Conservation (phyloP, 257 asterid genomes). For the Mitragyna speciosa region DNA sequence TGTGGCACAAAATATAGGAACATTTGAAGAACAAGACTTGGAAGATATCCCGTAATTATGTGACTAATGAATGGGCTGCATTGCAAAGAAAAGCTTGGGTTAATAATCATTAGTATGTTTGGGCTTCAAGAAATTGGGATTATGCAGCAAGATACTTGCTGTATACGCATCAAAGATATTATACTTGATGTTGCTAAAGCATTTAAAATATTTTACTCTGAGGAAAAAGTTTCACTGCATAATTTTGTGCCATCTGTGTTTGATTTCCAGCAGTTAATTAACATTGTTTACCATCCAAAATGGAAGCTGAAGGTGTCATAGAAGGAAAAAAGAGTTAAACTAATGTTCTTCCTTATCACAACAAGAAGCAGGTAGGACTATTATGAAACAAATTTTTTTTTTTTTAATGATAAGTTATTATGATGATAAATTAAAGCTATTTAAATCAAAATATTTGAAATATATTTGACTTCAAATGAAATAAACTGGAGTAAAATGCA, state of each 20-base stretch:
- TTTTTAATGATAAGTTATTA: no score
- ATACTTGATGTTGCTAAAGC: background rate
- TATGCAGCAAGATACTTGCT: background rate
- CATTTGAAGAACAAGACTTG: slow-evolving; percentile 81
- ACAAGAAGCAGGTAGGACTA: background rate
- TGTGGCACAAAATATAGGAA: slow-evolving; percentile 73
- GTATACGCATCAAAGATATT: background rate
- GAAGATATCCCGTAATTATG: slow-evolving; percentile 93
- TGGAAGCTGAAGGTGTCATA: slow-evolving; percentile 4
- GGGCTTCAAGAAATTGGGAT: background rate
- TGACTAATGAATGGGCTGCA: slow-evolving; percentile 74
- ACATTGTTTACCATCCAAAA: background rate
- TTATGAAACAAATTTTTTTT: background rate
- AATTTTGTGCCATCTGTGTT: background rate
- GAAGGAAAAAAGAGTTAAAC: background rate
- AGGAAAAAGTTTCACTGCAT: background rate
- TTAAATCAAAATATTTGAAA: no score
- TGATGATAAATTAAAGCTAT: no score
- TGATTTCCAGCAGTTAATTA: background rate
- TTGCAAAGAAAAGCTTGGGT: slow-evolving; percentile 19
- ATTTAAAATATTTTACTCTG: background rate
- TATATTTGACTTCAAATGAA: no score
- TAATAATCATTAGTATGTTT: background rate
- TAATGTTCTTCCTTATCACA: background rate
- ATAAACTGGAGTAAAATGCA: no score